A percentile compares a stretch with the other conserved stretches of the same genome.
Conservation (phyloP, 2,329 filamentous ascomycete species). For the Blastomyces parvus region DNA sequence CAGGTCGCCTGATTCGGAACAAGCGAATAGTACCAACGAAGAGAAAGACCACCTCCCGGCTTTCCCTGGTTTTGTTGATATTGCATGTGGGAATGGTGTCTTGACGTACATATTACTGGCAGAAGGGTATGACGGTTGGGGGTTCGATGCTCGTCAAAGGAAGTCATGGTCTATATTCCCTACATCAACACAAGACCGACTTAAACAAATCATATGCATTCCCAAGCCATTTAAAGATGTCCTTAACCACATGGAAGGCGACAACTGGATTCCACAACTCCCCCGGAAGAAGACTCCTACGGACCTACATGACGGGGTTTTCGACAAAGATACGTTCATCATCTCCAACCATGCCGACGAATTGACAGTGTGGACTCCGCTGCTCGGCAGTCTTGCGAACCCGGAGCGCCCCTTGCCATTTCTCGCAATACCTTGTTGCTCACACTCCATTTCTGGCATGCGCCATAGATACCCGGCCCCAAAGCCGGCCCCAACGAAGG, state of each 20-base stretch:
- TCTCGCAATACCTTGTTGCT: slow-evolving; percentile 91
- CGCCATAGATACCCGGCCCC: slow-evolving; percentile 49
- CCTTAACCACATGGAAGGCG: slow-evolving; percentile 4
- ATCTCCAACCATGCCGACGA: slow-evolving; percentile 97
- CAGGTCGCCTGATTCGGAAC: slow-evolving; percentile 21
- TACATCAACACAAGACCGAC: slow-evolving; percentile 35
- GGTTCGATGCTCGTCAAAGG: slow-evolving; percentile 78
- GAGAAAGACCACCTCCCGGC: not conserved
- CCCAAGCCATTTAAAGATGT: slow-evolving; percentile 41
- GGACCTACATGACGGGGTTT: slow-evolving; percentile 46
- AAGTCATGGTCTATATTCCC: slow-evolving; percentile 77
- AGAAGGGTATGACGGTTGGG: slow-evolving; percentile 79
- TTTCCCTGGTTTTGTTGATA: slow-evolving; percentile 89
- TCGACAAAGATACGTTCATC: slow-evolving; percentile 71
- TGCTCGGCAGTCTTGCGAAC: slow-evolving; percentile 58
- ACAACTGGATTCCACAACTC: not conserved
- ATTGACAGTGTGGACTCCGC: slow-evolving; percentile 88
- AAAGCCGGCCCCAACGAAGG: slow-evolving; percentile 11
- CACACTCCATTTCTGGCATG: slow-evolving; percentile 70
- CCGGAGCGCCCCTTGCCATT: slow-evolving; percentile 61
- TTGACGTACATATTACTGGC: slow-evolving; percentile 70
- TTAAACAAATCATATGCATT: slow-evolving; percentile 53
- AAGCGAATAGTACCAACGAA: slow-evolving; percentile 11
- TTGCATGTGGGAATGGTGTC: slow-evolving; percentile 90
- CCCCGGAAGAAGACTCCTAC: slow-evolving; percentile 2